Evolutionary conservation across 192 early-diverging fungal species (phyloP).

Genomic region (Coemansia sp.): DNA sequence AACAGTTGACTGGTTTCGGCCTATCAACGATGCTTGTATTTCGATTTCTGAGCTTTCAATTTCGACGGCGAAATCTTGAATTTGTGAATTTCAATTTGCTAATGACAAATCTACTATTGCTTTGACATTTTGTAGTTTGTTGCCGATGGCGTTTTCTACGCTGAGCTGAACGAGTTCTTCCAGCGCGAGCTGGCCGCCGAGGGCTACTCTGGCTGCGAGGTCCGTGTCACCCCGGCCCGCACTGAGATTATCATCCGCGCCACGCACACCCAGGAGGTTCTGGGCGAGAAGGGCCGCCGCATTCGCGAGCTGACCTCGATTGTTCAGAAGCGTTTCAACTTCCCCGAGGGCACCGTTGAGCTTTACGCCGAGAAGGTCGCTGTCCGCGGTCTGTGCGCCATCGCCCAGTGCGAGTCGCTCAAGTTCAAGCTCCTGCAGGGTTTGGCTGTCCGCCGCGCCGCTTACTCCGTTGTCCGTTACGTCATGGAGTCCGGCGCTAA

Average conservation of each 20-base stretch:
- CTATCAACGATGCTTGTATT: conserved; percentile 3
- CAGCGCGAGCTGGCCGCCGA: conserved; percentile 95
- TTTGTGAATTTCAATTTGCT: conserved; percentile 7
- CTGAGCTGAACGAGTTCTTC: conserved; percentile 99
- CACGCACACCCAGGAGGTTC: conserved; percentile 96
- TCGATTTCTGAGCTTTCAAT: conserved; percentile 8
- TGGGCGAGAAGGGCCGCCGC: conserved; percentile 98
- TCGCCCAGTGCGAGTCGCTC: conserved; percentile 98
- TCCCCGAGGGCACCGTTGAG: conserved; percentile 97
- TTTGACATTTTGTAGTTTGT: conserved; percentile 75
- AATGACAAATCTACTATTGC: neutral
- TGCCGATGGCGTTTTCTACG: conserved; percentile 99
- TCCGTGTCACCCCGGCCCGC: conserved; percentile 98
- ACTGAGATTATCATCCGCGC: conserved; percentile 99
- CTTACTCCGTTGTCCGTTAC: conserved; percentile 98
- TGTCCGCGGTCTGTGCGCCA: conserved; percentile 96
- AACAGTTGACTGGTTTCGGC: conserved; percentile 8
- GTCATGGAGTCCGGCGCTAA: conserved; percentile 99
- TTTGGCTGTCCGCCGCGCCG: conserved; percentile 95
- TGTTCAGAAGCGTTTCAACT: conserved; percentile 99
- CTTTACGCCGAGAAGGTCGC: conserved; percentile 98
- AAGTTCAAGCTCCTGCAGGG: conserved; percentile 98
- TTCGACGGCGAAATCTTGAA: neutral
- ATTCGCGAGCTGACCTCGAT: conserved; percentile 97
- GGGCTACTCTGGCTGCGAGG: conserved; percentile 99